Evolutionary conservation across 2,329 filamentous ascomycete genomes (phyloP).

Genomic region (Pochonia chlamydosporia): DNA sequence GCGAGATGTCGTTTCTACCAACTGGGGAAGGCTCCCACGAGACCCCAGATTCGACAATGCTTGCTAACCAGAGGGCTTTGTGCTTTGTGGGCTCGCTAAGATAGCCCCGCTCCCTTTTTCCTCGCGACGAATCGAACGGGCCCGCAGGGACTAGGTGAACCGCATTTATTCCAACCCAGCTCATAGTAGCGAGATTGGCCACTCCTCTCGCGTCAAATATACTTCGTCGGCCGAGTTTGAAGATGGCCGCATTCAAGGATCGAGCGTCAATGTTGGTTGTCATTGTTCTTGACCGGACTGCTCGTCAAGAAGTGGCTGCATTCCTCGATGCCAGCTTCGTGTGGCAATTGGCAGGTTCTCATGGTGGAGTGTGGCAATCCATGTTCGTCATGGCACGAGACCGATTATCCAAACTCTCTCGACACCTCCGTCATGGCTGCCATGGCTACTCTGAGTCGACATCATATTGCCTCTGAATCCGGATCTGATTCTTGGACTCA

Average conservation of each 20-base stretch:
- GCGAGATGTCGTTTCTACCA: no score
- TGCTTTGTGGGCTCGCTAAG: neutral
- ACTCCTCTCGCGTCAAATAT: no score
- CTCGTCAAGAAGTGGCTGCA: no score
- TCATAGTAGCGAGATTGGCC: no score
- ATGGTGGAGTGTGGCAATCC: neutral
- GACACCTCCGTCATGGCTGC: conserved; percentile 1
- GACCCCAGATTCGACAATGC: neutral
- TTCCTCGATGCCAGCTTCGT: neutral
- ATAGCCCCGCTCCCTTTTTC: no score
- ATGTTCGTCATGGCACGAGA: neutral
- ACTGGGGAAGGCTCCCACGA: neutral
- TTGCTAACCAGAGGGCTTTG: neutral
- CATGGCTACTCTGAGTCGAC: neutral
- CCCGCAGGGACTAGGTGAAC: no score
- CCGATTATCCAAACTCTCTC: neutral
- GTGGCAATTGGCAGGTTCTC: neutral
- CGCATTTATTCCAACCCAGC: no score
- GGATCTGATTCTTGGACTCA: neutral
- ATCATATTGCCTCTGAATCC: neutral
- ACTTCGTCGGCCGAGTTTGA: no score
- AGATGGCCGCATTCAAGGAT: no score
- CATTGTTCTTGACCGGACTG: no score
- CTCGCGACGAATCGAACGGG: no score
- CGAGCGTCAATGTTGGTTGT: no score